Percentiles rank a stretch among this genome's conserved stretches.
phyloP scores from a whole-genome alignment of 1,284 basidiomycete species.

The Apiotrichum siamense region DNA sequence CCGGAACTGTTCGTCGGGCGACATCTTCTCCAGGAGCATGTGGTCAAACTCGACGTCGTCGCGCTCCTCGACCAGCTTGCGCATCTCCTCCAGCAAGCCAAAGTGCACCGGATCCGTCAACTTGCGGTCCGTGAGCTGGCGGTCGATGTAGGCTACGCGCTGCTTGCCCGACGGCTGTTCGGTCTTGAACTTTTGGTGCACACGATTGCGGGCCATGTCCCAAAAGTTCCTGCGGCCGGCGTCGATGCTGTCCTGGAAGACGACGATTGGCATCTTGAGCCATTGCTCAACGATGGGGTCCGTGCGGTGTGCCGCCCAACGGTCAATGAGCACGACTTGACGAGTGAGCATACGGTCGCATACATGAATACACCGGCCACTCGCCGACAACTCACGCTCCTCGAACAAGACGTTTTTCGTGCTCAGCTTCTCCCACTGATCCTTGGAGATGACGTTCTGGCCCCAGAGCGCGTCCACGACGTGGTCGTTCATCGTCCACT shows the following conservation, averaged over 20 bases:
- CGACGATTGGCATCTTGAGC: conserved; percentile 31
- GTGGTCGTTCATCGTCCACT: conserved; percentile 22
- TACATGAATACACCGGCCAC: neutral
- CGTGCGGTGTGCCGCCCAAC: conserved; percentile 27
- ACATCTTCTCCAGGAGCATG: conserved; percentile 44
- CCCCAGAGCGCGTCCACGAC: conserved; percentile 18
- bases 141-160: conserved; percentile 32
- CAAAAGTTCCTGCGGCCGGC: conserved; percentile 21
- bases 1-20: conserved; percentile 41
- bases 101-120: conserved; percentile 58
- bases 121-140: conserved; percentile 47
- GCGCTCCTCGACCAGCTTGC: conserved; percentile 50
- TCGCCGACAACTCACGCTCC: conserved; percentile 8
- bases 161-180: conserved; percentile 1
- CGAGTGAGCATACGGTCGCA: too few relatives aligned
- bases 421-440: conserved; percentile 10
- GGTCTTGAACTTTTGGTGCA: conserved; percentile 5
- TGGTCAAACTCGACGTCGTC: conserved; percentile 58
- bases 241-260: conserved; percentile 10
- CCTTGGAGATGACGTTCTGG: conserved; percentile 11
- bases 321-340: conserved; percentile 27
- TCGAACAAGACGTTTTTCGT: conserved; percentile 17
- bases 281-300: conserved; percentile 19
- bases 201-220: conserved; percentile 12
- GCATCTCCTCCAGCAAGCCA: conserved; percentile 55